Conservation (phyloP, 768 basidiomycete genomes). For the Fomitopsis pulvina region DNA sequence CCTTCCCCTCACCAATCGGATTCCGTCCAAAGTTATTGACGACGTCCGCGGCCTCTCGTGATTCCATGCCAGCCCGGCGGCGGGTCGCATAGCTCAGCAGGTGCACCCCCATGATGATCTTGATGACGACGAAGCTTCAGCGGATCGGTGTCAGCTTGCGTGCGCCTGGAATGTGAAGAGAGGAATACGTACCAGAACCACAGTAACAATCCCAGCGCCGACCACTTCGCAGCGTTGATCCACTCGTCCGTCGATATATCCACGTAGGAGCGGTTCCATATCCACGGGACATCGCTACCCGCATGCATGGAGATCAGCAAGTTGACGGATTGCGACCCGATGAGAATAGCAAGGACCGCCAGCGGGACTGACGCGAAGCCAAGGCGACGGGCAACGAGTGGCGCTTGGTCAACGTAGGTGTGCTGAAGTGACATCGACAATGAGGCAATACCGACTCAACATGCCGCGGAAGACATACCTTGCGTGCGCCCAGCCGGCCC, state of each 20-base stretch:
- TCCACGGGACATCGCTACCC: constrained; percentile 35
- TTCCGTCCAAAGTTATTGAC: constrained; percentile 88
- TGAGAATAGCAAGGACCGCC: constrained; percentile 73
- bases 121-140: constrained; percentile 74
- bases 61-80: constrained; percentile 72
- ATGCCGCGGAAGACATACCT: constrained; percentile 36
- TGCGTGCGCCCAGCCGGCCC: constrained; percentile 59
- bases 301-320: constrained; percentile 45
- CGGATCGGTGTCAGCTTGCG: not conserved
- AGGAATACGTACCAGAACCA: constrained; percentile 79
- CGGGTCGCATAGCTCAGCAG: constrained; percentile 78
- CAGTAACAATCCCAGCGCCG: constrained; percentile 52
- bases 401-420: constrained; percentile 92
- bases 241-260: constrained; percentile 39
- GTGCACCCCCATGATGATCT: constrained; percentile 88
- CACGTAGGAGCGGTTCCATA: constrained; percentile 28
- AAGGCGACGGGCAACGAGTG: constrained; percentile 85
- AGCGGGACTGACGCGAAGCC: constrained; percentile 93
- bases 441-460: not conserved
- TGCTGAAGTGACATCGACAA: constrained; percentile 54
- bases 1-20: constrained; percentile 84
- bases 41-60: constrained; percentile 61
- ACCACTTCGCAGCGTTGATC: constrained; percentile 57
- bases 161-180: not conserved
- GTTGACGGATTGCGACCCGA: constrained; percentile 65